A percentile compares a stretch with the other conserved stretches of the same genome.
Evolutionary conservation across 2,329 filamentous ascomycete genomes (phyloP).

Genomic region (Ascosphaera aggregata): DNA sequence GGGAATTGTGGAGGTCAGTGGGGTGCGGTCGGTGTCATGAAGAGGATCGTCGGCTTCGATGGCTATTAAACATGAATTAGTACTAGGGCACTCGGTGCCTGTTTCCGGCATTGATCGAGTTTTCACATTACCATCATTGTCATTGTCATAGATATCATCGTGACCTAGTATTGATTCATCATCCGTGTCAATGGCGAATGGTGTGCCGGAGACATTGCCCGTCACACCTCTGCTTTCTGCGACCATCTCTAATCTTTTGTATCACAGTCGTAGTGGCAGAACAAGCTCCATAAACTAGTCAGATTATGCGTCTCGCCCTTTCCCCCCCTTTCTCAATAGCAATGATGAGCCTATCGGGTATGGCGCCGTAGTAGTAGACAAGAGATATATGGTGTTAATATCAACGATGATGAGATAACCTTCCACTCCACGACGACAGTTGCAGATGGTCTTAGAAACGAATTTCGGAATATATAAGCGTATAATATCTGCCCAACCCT

Average conservation of each 20-base stretch:
- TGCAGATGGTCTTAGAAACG: no score
- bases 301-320: background rate
- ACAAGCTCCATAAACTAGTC: no score
- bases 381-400: no score
- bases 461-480: no score
- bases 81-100: slow-evolving; percentile 1
- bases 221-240: slow-evolving; percentile 11
- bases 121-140: slow-evolving; percentile 37
- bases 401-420: no score
- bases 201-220: slow-evolving; percentile 18
- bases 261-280: no score
- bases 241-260: slow-evolving; percentile 7
- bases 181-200: slow-evolving; percentile 36
- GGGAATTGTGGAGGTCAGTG: slow-evolving; percentile 37
- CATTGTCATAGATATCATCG: slow-evolving; percentile 54
- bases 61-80: slow-evolving; percentile 24
- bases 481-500: no score
- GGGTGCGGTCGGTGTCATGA: slow-evolving; percentile 44
- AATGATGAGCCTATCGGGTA: background rate
- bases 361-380: background rate
- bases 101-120: no score
- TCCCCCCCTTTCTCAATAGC: background rate
- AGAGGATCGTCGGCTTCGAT: slow-evolving; percentile 86
- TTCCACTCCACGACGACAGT: no score
- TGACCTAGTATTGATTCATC: slow-evolving; percentile 35